Base-by-base conservation (phyloP, 331 rosid species). In the Malus hybrid region DNA sequence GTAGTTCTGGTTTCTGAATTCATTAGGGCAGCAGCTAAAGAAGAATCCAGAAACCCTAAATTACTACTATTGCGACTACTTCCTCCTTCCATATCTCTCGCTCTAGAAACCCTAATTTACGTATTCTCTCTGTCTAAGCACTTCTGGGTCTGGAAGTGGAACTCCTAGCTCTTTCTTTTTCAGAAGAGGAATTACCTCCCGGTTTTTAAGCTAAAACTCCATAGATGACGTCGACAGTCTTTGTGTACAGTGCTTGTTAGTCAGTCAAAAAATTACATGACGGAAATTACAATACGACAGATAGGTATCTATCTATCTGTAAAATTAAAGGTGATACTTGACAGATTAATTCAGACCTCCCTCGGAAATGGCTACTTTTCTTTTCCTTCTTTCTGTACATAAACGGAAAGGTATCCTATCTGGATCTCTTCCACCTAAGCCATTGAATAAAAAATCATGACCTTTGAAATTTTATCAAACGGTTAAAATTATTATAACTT, bases 141-240 rank as follows among this genome's bases (percentile, higher is more conserved):
- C 57, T 52, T 48, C 71, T 10, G 32, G 64, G 64, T 4, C 15
- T 62, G 34, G 66, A 62, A 28, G 66, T 62, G 66, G 66, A 61
- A 58, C 63, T 22, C 0, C 64, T 2, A 22, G 28, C 32, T 56
- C 36, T 57, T 46, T 34, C 36, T 58, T 48, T 42, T 15, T 63
- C 62, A 18, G 33, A 5, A 60, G 22, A 74, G 55, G 32, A 50
- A 64, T 39, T 65, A 44, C 58, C 84, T 73, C 87, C 83, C 87
- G 89, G 81, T 18, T 79, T 82, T 80, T 75, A 80, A 82, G 89
- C 85, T 70, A 52, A 42, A 71, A 68, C 71, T 33, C 6, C 22
- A 6, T 24, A 13, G 65, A 71, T 56, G 65, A 30, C 20, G 48
- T 42, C 48, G 6, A 6, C n/a, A 11, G 66, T 56, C 33, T 62